These are phyloP conservation scores for Fraxinus ornus DNA, from an alignment of 305 asterid genomes.

Conservation along the genomic window DNA sequence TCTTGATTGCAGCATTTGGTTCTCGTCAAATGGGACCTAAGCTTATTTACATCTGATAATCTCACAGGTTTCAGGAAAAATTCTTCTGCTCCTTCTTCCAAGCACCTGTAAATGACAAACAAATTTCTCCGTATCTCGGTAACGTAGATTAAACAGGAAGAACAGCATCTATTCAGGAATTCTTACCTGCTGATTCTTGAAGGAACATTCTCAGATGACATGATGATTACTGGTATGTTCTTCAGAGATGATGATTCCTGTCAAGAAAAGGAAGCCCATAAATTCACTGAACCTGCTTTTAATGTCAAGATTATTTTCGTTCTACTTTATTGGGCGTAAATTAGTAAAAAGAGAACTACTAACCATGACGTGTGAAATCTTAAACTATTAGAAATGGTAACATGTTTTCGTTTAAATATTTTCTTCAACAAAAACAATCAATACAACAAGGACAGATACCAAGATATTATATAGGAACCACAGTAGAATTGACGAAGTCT, in stretches of 20 bases:
- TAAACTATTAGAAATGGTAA: too few relatives aligned
- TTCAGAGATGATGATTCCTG: constrained; percentile 81
- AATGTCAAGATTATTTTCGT: neutral
- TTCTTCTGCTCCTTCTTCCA: constrained; percentile 93
- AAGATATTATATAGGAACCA: too few relatives aligned
- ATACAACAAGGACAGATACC: too few relatives aligned
- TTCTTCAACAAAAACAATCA: too few relatives aligned
- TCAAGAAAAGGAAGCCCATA: constrained; percentile 17
- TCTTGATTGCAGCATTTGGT: constrained; percentile 37
- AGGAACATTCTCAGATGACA: constrained; percentile 95
- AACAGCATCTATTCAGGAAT: neutral
- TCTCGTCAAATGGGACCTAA: constrained; percentile 64
- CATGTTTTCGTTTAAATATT: too few relatives aligned
- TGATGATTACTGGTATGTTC: constrained; percentile 82
- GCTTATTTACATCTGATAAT: constrained; percentile 68
- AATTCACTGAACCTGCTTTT: neutral
- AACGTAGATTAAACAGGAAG: neutral
- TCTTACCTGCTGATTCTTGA: constrained; percentile 85
- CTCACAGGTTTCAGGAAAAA: constrained; percentile 80
- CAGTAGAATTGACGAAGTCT: neutral
- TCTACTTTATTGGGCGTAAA: too few relatives aligned
- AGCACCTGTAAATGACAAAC: constrained; percentile 49
- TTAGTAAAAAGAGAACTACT: neutral
- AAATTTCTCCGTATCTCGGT: neutral
- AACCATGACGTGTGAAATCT: too few relatives aligned